Evolutionary conservation across 306 rosid species (phyloP), one percentile per base, ranked within the genome.

Genomic region (Cucurbita ficifolia): DNA sequence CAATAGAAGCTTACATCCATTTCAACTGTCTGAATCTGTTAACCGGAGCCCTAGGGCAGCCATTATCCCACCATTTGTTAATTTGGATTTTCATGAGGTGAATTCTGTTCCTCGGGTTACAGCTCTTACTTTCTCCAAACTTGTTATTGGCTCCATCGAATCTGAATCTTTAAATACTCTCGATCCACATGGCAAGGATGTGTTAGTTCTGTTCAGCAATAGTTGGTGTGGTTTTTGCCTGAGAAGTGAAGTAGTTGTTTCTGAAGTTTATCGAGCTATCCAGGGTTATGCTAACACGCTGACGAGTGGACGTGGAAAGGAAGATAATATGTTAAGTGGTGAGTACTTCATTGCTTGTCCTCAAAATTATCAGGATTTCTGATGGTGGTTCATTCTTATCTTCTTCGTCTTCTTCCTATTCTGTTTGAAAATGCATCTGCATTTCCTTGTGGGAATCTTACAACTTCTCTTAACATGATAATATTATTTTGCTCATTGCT

Each of bases 201-300:
- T 88, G 74, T 67, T 90, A 87, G 96, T 94, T 77, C 82, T 94
- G 76, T 90, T 94, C 81, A 89, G 95, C 90, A 85, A 94, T 78
- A 90, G 81, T 77, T 94, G 98, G 97, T 94, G 98, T 78, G 96
- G 91, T 50, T 89, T 85, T 83, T 90, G 96, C 83, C 95, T 89
- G 77, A 86, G 96, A 83, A 94, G 87, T 89, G 98, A 90, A 76
- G 69, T 90, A 77, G 84, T 87, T 85, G 87, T 94, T 58, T 84
- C 87, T 22, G 98, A 94, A 85, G 89, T 87, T 61, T 85, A 87
- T 79, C 89, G 87, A 60, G 86, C 89, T 78, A 80, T 86, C 76
- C 91, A 86, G 82, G 82, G 85, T 57, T 85, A 80, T 76, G 56
- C 73, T 71, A 86, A 83, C 64, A 70, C 65, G 45, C 72, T 80